Conservation (phyloP, 306 rosid species). For the Sechiopsis laciniata region DNA sequence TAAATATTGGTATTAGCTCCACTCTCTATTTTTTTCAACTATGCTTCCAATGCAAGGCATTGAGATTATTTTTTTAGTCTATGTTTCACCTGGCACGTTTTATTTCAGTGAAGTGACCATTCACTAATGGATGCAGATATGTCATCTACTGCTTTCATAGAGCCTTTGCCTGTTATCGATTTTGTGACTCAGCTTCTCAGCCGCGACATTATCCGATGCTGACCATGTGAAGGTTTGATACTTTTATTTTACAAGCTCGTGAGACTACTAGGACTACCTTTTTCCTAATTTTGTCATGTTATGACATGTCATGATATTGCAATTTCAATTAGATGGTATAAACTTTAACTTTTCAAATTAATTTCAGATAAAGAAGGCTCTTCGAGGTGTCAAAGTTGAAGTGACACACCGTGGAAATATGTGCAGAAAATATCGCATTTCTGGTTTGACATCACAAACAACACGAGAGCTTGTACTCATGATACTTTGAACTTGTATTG, state of each 20-base stretch:
- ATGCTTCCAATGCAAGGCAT: background rate
- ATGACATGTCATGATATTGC: background rate
- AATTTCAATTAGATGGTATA: background rate
- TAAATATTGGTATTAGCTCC: conserved; percentile 58
- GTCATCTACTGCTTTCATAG: conserved; percentile 95
- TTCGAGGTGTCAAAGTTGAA: conserved; percentile 91
- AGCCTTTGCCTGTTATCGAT: conserved; percentile 84
- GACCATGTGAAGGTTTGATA: conserved; percentile 77
- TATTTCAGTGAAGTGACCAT: background rate
- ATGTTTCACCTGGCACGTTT: background rate
- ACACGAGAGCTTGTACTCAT: conserved; percentile 83
- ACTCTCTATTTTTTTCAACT: background rate
- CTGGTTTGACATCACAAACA: conserved; percentile 87
- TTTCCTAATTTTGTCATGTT: too few species aligned
- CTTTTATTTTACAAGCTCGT: too few species aligned
- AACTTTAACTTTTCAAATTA: background rate
- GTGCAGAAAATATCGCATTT: conserved; percentile 88
- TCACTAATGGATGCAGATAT: conserved; percentile 53
- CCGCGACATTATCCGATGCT: conserved; percentile 83
- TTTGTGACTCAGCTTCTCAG: conserved; percentile 73
- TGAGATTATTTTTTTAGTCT: background rate
- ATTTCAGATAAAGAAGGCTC: conserved; percentile 78
- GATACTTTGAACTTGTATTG: background rate
- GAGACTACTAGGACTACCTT: too few species aligned
- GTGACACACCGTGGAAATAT: conserved; percentile 94